These are phyloP conservation scores for Inga laurina DNA, from an alignment of 306 rosid species.

Conservation along the genomic window DNA sequence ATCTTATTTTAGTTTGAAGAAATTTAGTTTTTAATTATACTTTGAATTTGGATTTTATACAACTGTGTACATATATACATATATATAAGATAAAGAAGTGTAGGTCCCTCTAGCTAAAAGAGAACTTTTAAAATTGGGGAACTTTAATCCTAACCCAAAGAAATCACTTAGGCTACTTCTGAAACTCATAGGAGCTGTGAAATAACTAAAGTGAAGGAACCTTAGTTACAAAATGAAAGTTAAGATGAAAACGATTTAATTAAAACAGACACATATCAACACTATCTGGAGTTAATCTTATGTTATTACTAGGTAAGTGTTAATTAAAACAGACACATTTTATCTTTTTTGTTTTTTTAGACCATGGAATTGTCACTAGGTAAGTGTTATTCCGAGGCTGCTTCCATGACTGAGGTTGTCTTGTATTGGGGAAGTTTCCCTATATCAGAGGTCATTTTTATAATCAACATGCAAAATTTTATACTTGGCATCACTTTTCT, in stretches of 20 bases:
- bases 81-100: background rate
- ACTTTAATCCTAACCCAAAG: background rate
- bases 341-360: background rate
- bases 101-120: background rate
- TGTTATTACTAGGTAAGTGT: too few species aligned
- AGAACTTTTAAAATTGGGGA: background rate
- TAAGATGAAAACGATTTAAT: background rate
- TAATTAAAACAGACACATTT: too few species aligned
- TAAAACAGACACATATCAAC: background rate
- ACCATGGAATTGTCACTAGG: background rate
- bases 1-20: conserved; percentile 17
- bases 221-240: background rate
- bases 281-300: background rate
- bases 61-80: background rate
- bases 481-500: background rate
- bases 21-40: background rate
- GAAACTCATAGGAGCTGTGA: background rate
- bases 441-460: background rate
- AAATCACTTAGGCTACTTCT: background rate
- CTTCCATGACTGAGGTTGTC: background rate
- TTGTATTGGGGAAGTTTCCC: background rate
- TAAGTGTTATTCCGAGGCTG: background rate
- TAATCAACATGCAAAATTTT: background rate
- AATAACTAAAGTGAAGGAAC: background rate
- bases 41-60: background rate